phyloP scores from a whole-genome alignment of 176 grass and related monocot genomes.

The Lolium multiflorum region DNA sequence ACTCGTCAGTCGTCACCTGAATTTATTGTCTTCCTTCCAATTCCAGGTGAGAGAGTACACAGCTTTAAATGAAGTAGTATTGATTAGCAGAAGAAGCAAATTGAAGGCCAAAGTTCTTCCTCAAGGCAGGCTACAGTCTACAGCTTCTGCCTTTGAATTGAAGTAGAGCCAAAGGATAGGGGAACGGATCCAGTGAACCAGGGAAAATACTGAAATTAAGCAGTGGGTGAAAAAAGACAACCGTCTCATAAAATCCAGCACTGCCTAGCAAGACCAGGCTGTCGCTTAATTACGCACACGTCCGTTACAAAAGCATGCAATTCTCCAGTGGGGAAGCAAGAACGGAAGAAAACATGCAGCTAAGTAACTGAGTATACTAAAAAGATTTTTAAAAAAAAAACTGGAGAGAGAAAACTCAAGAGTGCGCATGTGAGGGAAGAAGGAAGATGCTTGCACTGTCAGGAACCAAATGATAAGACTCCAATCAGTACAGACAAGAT shows the following conservation, averaged over 20 bases:
- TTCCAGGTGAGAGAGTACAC: constrained; percentile 45
- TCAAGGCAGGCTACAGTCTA: constrained; percentile 4
- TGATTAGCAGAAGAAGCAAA: constrained; percentile 41
- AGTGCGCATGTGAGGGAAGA: constrained; percentile 53
- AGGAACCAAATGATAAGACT: constrained; percentile 57
- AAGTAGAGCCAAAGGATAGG: constrained; percentile 37
- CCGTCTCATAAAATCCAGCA: constrained; percentile 28
- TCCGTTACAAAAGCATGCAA: constrained; percentile 28
- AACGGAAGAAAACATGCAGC: constrained; percentile 25
- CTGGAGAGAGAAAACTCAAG: constrained; percentile 31
- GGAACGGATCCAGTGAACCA: constrained; percentile 44
- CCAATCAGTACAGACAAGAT: constrained; percentile 59
- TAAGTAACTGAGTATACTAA: constrained; percentile 23
- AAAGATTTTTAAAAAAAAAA: not conserved
- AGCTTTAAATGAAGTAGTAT: constrained; percentile 66
- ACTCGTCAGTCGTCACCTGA: constrained; percentile 58
- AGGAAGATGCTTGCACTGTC: constrained; percentile 48
- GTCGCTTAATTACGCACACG: constrained; percentile 27
- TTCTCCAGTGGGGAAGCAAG: constrained; percentile 15
- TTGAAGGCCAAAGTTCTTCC: constrained; percentile 40
- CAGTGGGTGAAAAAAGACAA: constrained; percentile 13
- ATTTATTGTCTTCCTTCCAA: constrained; percentile 43
- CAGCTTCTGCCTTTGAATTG: constrained; percentile 38
- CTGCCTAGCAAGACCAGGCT: constrained; percentile 29
- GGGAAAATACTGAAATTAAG: constrained; percentile 13